Conservation (phyloP, 345 rosid species). For the Eucalyptus cloeziana region DNA sequence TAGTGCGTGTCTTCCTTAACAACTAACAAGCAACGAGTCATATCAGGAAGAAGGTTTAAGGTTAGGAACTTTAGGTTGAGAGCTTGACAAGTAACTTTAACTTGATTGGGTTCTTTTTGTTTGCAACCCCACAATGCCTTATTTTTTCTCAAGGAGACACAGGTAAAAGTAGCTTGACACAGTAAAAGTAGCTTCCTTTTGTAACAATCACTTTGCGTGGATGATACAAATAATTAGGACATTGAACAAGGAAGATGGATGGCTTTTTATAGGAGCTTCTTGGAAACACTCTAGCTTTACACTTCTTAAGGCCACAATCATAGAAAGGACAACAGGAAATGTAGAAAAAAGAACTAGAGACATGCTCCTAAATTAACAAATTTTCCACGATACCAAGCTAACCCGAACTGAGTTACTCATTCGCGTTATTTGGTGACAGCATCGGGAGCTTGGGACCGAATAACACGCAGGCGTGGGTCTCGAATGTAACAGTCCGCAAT, state of each 20-base stretch:
- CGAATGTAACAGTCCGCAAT: conserved; percentile 70
- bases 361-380: not conserved
- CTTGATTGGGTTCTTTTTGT: not conserved
- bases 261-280: not conserved
- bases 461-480: conserved; percentile 85
- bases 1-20: not conserved
- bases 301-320: not conserved
- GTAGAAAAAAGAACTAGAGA: not conserved
- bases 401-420: not conserved
- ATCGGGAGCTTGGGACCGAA: conserved; percentile 93
- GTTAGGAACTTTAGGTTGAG: not conserved
- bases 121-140: not conserved
- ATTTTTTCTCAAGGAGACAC: not conserved
- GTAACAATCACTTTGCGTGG: not conserved
- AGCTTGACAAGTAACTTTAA: not conserved
- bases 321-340: not conserved
- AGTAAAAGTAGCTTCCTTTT: not conserved
- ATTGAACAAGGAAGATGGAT: not conserved
- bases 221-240: not conserved
- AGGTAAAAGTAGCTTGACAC: not conserved
- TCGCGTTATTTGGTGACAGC: conserved; percentile 11
- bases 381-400: not conserved
- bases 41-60: not conserved
- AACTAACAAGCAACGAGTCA: not conserved
- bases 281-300: not conserved